Evolutionary conservation across 257 asterid genomes (phyloP).

Genomic region (Penstemon eatonii): DNA sequence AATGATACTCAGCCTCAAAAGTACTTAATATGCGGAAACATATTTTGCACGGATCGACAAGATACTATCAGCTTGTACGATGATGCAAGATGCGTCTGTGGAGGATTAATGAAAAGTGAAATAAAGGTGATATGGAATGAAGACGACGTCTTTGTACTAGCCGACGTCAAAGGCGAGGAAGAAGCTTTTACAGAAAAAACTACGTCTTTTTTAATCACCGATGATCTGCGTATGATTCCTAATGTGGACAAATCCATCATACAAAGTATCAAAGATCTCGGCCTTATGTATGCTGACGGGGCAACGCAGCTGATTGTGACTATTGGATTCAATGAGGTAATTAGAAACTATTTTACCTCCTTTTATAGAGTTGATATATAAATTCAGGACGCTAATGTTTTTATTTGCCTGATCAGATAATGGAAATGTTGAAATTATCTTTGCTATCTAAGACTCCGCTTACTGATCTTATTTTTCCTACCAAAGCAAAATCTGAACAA

Average conservation of each 20-base stretch:
- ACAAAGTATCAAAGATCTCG: not conserved
- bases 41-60: not conserved
- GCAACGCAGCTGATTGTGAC: not conserved
- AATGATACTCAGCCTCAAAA: not conserved
- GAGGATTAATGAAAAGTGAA: not conserved
- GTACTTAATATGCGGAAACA: not conserved
- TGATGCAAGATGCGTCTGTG: conserved; percentile 6
- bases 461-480: too few species aligned
- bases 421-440: not conserved
- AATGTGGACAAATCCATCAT: not conserved
- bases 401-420: conserved; percentile 13
- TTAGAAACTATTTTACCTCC: not conserved
- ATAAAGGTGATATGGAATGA: fast-evolving
- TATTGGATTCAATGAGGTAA: conserved; percentile 28
- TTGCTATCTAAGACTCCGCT: too few species aligned
- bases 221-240: conserved; percentile 17
- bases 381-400: not conserved
- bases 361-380: not conserved
- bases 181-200: not conserved
- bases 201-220: not conserved
- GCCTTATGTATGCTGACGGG: not conserved
- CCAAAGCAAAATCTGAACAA: too few species aligned
- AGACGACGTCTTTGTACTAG: too few species aligned
- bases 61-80: not conserved
- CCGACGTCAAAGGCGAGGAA: not conserved